phyloP scores from a whole-genome alignment of 176 grass and related monocot species.

The Poa annua region DNA sequence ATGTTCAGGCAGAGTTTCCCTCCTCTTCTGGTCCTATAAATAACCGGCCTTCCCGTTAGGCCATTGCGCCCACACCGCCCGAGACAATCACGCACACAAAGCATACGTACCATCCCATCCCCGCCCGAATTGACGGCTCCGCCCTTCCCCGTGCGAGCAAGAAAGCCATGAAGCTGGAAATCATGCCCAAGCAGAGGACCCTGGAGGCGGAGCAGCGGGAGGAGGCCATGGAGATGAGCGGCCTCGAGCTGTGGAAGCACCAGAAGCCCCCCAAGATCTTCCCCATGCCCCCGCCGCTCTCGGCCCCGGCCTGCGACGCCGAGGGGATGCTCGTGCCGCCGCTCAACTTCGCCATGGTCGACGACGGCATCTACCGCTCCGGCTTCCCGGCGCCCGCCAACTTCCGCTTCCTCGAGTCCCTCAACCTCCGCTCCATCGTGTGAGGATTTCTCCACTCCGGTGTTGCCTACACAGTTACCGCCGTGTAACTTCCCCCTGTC shows the following conservation, averaged over 20 bases:
- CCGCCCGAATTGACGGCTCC: slow-evolving; percentile 23
- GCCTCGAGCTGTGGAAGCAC: slow-evolving; percentile 55
- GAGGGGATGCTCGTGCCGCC: slow-evolving; percentile 62
- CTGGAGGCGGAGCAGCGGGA: slow-evolving; percentile 65
- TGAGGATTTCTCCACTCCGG: slow-evolving; percentile 36
- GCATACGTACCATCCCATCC: background rate
- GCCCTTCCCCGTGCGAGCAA: slow-evolving; percentile 24
- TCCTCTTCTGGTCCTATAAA: slow-evolving; percentile 41
- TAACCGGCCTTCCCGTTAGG: slow-evolving; percentile 27
- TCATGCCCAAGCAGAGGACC: slow-evolving; percentile 54
- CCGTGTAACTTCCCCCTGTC: too few species aligned
- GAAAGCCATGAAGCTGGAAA: slow-evolving; percentile 55
- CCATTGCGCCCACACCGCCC: slow-evolving; percentile 34
- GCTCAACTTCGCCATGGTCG: slow-evolving; percentile 78
- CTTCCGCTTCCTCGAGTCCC: slow-evolving; percentile 67
- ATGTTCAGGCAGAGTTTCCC: background rate
- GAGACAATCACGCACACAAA: slow-evolving; percentile 13
- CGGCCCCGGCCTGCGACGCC: background rate
- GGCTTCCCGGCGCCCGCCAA: slow-evolving; percentile 65
- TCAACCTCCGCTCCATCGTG: slow-evolving; percentile 81
- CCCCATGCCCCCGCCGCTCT: background rate
- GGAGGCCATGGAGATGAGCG: slow-evolving; percentile 59
- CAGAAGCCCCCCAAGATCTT: slow-evolving; percentile 47
- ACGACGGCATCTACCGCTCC: slow-evolving; percentile 79
- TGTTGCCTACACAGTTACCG: background rate